Evolutionary conservation across 805 yeast species (phyloP).

Genomic region (Myxozyma lipomycoides): DNA sequence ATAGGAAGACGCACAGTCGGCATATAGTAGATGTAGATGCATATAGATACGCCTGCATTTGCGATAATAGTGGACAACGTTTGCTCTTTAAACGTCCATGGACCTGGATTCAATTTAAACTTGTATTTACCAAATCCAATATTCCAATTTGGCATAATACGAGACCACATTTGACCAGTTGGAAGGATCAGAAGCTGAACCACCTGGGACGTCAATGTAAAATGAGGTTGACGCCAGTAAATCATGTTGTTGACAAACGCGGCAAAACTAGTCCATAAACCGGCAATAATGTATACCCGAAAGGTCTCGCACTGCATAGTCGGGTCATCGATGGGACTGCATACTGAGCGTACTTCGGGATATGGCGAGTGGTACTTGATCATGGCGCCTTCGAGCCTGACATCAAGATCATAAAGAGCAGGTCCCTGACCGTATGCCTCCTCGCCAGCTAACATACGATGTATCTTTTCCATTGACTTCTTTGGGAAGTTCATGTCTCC

Average conservation of each 20-base stretch:
- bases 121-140: constrained; percentile 36
- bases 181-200: constrained; percentile 59
- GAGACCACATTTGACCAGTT: constrained; percentile 47
- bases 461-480: constrained; percentile 38
- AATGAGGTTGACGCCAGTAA: constrained; percentile 52
- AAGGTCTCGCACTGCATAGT: constrained; percentile 48
- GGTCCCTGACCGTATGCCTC: constrained; percentile 14
- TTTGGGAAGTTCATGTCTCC: constrained; percentile 46
- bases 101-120: constrained; percentile 54
- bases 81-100: constrained; percentile 63
- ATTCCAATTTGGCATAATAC: constrained; percentile 44
- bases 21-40: neutral
- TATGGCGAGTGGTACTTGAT: constrained; percentile 48
- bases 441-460: constrained; percentile 11
- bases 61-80: constrained; percentile 51
- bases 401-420: constrained; percentile 32
- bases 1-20: constrained; percentile 8
- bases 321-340: constrained; percentile 56
- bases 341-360: constrained; percentile 57
- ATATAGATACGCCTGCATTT: constrained; percentile 4
- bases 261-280: constrained; percentile 54
- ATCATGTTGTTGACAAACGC: constrained; percentile 58
- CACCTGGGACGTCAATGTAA: constrained; percentile 49
- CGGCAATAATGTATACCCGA: constrained; percentile 50
- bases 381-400: constrained; percentile 45